Evolutionary conservation across 768 basidiomycete species (phyloP).

Genomic region (Saitozyma podzolica): DNA sequence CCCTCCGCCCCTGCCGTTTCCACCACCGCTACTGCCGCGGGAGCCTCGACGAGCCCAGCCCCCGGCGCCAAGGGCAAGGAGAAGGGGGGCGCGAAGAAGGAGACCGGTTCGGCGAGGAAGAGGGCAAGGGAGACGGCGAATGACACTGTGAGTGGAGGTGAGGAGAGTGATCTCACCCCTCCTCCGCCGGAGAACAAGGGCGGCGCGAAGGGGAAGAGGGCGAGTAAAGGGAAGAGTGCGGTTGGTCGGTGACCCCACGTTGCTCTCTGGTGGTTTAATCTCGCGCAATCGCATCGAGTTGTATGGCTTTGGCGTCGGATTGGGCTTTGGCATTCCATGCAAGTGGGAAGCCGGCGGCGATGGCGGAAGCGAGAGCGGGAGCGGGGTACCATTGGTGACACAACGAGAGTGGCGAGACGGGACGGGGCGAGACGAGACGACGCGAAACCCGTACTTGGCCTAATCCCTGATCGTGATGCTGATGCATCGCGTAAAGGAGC

Average conservation of each 20-base stretch:
- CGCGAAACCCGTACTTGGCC: neutral
- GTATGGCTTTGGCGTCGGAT: too few relatives aligned
- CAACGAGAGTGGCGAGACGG: neutral
- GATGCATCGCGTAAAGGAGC: conserved; percentile 56
- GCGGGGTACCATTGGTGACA: too few relatives aligned
- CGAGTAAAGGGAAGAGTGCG: too few relatives aligned
- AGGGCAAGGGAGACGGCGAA: conserved; percentile 55
- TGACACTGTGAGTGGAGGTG: conserved; percentile 38
- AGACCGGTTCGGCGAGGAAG: conserved; percentile 62
- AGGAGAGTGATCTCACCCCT: too few relatives aligned
- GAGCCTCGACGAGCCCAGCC: conserved; percentile 6
- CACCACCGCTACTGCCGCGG: neutral
- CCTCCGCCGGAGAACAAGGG: too few relatives aligned
- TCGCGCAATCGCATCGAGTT: too few relatives aligned
- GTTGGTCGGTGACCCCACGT: too few relatives aligned
- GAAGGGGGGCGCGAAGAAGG: conserved; percentile 36
- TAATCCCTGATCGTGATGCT: neutral
- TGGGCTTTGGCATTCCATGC: too few relatives aligned
- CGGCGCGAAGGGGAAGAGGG: too few relatives aligned
- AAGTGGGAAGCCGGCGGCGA: too few relatives aligned
- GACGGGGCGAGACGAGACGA: neutral
- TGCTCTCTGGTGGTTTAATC: too few relatives aligned
- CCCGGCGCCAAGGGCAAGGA: conserved; percentile 36
- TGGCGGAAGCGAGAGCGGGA: too few relatives aligned
- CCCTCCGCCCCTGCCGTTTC: conserved; percentile 47